Evolutionary conservation across 2,329 filamentous ascomycete species (phyloP), one percentile per base, ranked within the genome.

Genomic region (Aureobasidium pullulans): DNA sequence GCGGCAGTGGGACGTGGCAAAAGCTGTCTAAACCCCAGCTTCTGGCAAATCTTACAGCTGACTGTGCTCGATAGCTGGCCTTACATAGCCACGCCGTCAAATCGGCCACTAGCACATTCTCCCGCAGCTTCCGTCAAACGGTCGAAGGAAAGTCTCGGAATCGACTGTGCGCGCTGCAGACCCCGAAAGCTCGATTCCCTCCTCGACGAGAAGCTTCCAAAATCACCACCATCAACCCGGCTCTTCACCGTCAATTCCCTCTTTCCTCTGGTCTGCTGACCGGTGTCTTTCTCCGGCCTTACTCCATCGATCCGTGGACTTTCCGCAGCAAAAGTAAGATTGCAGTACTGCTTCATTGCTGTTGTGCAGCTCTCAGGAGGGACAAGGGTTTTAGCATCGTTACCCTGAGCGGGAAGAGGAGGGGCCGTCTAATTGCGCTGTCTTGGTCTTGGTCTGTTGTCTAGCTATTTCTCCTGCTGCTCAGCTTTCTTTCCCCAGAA

Each of bases 181-280:
- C 47, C 32, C 50, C 50, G 39, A 42, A 13, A 6, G 7, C 39
- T 46, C 31, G 37, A 44, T 56, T 56, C 52, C 46, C 32, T 23
- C 8, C 40, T 28, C 52, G 40, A 46, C 52, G 32, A 48, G 54
- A 57, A 57, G 42, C 43, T 57, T 57, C 54, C 43, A 48, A 32
- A 57, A 31, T 13, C 32, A 57, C 54, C 40, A 54, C 54, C 50
- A 52, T 37, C 31, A 32, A 34, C 42, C 50, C 53, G 53, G 32
- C 40, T 46, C 19, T 46, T 48, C 43, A 47, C 29, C 54, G 54
- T 57, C 54, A 57, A 57, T 48, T 47, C 43, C 23, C 54, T 39
- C 42, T 29, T 28, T 13, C n/a, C 34, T 44, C 29, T 47, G 52
- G 54, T 57, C 54, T 57, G 54, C 54, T 57, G 54, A 57, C 54